A percentile compares a stretch with the other conserved stretches of the same genome.
These are phyloP conservation scores for Schizochytrium sp. DNA, from an alignment of 108 stramenopile species.

Conservation along the genomic window DNA sequence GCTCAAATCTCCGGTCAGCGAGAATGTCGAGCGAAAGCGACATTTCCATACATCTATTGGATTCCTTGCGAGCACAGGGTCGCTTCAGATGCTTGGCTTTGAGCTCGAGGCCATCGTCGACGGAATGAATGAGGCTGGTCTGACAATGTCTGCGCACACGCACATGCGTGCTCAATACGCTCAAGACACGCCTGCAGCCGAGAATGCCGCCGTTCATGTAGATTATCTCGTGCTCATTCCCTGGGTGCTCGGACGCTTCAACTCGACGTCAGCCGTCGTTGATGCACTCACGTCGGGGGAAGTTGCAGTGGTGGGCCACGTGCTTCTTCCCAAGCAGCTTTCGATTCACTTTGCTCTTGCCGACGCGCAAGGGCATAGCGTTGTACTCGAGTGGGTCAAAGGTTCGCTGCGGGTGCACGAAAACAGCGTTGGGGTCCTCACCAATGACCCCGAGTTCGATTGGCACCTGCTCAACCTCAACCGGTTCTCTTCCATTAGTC, in stretches of 20 bases:
- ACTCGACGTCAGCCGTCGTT: background rate
- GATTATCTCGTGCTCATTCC: background rate
- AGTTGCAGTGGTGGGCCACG: background rate
- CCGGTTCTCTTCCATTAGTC: background rate
- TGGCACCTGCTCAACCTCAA: conserved; percentile 23
- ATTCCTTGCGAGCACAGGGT: background rate
- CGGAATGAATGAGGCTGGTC: conserved; percentile 23
- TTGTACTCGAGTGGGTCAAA: conserved; percentile 4
- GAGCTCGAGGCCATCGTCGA: background rate
- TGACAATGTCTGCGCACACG: conserved; percentile 5
- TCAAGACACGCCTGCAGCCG: background rate
- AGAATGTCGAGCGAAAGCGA: background rate
- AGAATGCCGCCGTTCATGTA: background rate
- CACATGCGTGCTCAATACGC: background rate
- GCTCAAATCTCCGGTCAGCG: too few species aligned
- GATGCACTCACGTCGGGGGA: background rate
- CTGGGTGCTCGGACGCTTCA: background rate
- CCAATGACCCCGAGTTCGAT: conserved; percentile 20
- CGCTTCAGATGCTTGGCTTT: background rate
- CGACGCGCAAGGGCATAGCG: background rate
- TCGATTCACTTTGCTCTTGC: background rate
- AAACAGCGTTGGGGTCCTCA: conserved; percentile 17
- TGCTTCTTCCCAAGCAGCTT: background rate
- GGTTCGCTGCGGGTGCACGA: conserved; percentile 6
- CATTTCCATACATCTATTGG: background rate